These are phyloP conservation scores for Daucus carota DNA, from an alignment of 129 eudicot genomes.

Conservation along the genomic window DH1_v3.0 NC_030382.2:44625001-44625500, in stretches of 20 bases:
- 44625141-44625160: neutral
- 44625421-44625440: neutral
- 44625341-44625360: neutral
- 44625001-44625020: neutral
- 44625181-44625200: neutral
- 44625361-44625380: neutral
- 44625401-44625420: neutral
- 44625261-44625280: neutral
- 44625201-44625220: neutral
- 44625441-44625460: neutral
- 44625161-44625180: neutral
- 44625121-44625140: neutral
- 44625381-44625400: neutral
- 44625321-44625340: conserved; percentile 1
- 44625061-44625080: neutral
- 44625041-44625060: neutral
- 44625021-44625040: neutral
- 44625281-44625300: neutral
- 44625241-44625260: neutral
- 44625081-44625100: neutral
- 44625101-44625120: neutral
- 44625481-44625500: neutral
- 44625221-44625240: neutral
- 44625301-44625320: neutral
- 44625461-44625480: conserved; percentile 4